Percentiles rank a stretch among this genome's conserved stretches.
Evolutionary conservation across 495 filamentous ascomycete genomes (phyloP).

Genomic region (Pyrenopolyporus hunteri): DNA sequence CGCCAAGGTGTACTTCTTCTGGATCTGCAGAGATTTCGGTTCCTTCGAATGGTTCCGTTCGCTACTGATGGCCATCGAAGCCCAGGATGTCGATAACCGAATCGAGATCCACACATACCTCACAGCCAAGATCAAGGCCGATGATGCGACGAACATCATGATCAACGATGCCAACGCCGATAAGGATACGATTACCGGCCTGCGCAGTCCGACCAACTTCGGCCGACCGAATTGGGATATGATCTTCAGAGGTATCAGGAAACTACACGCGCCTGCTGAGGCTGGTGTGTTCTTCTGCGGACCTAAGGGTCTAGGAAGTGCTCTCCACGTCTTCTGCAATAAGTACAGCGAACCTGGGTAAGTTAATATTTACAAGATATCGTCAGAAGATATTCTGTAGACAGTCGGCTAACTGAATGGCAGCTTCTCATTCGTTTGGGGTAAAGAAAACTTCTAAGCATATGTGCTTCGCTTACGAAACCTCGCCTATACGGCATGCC

Average conservation of each 20-base stretch:
- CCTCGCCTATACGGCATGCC: constrained; percentile 15
- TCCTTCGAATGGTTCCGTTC: constrained; percentile 85
- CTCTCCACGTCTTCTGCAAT: constrained; percentile 76
- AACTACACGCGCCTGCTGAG: constrained; percentile 73
- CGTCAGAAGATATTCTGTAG: neutral
- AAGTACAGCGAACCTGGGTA: constrained; percentile 76
- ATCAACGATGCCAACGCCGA: constrained; percentile 83
- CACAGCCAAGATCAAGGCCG: constrained; percentile 70
- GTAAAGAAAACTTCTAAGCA: constrained; percentile 77
- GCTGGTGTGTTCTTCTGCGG: constrained; percentile 84
- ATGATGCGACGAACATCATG: constrained; percentile 83
- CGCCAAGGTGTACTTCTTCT: constrained; percentile 85
- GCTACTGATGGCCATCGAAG: constrained; percentile 78
- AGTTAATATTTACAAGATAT: constrained; percentile 28
- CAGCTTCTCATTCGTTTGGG: constrained; percentile 69
- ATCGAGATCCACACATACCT: constrained; percentile 69
- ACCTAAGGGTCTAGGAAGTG: constrained; percentile 70
- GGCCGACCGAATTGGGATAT: constrained; percentile 82
- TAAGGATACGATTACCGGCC: constrained; percentile 76
- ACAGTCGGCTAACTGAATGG: constrained; percentile 1
- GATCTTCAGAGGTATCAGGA: constrained; percentile 75
- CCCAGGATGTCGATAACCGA: constrained; percentile 77
- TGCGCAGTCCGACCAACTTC: constrained; percentile 77
- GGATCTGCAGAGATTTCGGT: constrained; percentile 80
- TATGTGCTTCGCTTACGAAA: constrained; percentile 14